phyloP scores from a whole-genome alignment of 2,329 filamentous ascomycete genomes.

The Aspergillus fructus region DNA sequence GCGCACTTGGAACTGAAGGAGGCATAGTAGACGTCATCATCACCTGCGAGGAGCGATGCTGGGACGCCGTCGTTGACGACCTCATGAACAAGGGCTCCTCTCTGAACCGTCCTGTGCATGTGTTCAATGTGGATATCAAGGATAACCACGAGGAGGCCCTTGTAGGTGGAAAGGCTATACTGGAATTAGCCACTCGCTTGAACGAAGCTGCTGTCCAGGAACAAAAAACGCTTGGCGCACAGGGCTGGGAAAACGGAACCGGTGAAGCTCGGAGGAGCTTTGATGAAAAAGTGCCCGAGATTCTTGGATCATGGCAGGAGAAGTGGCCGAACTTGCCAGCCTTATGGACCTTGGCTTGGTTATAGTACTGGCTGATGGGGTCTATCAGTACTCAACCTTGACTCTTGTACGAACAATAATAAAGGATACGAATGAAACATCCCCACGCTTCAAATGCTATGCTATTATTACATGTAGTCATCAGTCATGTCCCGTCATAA shows the following conservation, averaged over 20 bases:
- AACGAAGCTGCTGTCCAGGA: constrained; percentile 80
- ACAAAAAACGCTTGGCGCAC: constrained; percentile 62
- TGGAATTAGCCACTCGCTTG: constrained; percentile 82
- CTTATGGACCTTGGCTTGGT: constrained; percentile 93
- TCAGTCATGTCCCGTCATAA: background rate
- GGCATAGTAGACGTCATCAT: constrained; percentile 93
- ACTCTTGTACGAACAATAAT: background rate
- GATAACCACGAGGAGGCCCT: constrained; percentile 97
- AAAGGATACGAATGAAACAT: background rate
- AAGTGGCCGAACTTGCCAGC: constrained; percentile 88
- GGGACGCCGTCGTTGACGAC: constrained; percentile 96
- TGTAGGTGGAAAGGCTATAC: constrained; percentile 83
- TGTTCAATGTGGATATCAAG: constrained; percentile 97
- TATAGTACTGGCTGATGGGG: constrained; percentile 50
- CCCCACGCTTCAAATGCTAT: background rate
- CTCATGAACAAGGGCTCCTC: constrained; percentile 80
- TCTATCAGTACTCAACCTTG: background rate
- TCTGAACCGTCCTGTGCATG: constrained; percentile 89
- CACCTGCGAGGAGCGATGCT: constrained; percentile 96
- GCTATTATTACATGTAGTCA: background rate
- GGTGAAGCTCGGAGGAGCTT: constrained; percentile 72
- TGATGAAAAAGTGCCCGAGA: constrained; percentile 89
- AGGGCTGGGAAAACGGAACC: constrained; percentile 68
- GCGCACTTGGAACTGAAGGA: constrained; percentile 76
- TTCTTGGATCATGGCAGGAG: constrained; percentile 91